phyloP scores from a whole-genome alignment of 805 yeast species.

The Clavispora fructus region DNA sequence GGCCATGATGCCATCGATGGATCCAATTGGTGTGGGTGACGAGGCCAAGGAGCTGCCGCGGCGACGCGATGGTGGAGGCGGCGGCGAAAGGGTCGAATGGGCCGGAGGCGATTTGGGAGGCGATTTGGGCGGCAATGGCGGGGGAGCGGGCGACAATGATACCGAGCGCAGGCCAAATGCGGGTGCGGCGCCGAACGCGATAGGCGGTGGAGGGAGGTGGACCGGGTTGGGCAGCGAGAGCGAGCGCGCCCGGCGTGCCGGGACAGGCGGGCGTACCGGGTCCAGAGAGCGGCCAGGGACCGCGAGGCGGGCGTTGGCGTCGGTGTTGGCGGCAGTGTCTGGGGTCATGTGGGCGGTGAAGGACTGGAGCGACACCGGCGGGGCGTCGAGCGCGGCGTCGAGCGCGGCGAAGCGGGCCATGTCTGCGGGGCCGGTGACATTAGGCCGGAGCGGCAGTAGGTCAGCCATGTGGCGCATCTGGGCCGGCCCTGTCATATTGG shows the following conservation, averaged over 20 bases:
- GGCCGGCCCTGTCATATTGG: constrained; percentile 45
- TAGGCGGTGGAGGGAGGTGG: neutral
- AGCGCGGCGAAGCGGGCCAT: constrained; percentile 31
- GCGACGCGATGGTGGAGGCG: constrained; percentile 23
- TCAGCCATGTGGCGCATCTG: constrained; percentile 23
- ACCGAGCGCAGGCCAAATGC: constrained; percentile 1
- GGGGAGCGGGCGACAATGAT: constrained; percentile 8
- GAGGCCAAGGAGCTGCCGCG: neutral
- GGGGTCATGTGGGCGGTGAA: constrained; percentile 40
- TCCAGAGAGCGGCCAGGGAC: constrained; percentile 4
- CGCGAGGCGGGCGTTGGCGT: constrained; percentile 26
- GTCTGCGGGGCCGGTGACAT: constrained; percentile 25
- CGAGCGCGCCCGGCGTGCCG: constrained; percentile 33
- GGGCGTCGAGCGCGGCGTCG: constrained; percentile 1
- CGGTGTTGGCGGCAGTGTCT: constrained; percentile 28
- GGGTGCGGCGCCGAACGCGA: neutral
- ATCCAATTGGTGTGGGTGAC: neutral
- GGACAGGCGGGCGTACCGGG: constrained; percentile 32
- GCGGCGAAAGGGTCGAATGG: constrained; percentile 4
- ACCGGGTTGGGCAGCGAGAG: constrained; percentile 23
- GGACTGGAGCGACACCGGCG: constrained; percentile 35
- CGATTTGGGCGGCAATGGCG: neutral
- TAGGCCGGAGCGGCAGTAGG: constrained; percentile 18
- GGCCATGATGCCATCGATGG: neutral
- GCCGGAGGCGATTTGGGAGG: neutral